Base-by-base conservation (phyloP, 495 filamentous ascomycete genomes). In the Lentithecium fluviatile region DNA sequence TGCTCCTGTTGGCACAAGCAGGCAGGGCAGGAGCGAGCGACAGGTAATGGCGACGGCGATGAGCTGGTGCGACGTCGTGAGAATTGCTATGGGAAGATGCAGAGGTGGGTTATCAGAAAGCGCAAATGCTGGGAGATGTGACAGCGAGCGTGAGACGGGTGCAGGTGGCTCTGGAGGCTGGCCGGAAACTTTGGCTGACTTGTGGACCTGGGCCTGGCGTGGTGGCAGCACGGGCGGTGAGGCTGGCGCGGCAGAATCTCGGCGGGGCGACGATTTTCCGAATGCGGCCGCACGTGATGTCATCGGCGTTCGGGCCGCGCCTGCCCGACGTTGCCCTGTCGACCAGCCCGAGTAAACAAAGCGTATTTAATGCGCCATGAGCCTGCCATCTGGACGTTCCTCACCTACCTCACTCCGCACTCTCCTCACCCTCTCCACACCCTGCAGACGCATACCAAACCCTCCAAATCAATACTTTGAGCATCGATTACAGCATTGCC, bases 401-500 rank as follows among this genome's bases (percentile, higher is more conserved):
- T 58, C 66, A 56, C 47, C 57, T 45, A 67, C 51, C 56, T 66
- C 59, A 25, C 62, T 63, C 58, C 57, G n/a, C 60, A 52, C 62
- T 56, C 45, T 54, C 49, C 40, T 24, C 34, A 8, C 15, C 4
- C 57, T 49, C 56, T 69, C 56, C 69, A 76, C 17, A 47, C 17
- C 40, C 13, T 43, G 3, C 13, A 43, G 19, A 43, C 40, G 24
- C 49, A n/a, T 36, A 20, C 40, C 40, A 54, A 61, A 75, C 66
- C 69, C 69, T 71, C 75, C 57, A 72, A 74, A 76, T 71, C 69
- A 71, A 69, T 69, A 63, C 54, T 60, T 61, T 51, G 26, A 56
- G 48, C 66, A 69, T 65, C 62, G 48, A 55, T 62, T 69, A 69
- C 52, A 62, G 25, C 62, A 62, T 57, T 60, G 58, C 62, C 36